A percentile compares a stretch with the other conserved stretches of the same genome.
These are phyloP conservation scores for Obelidium mucronatum DNA, from an alignment of 192 early-diverging fungal species.

Conservation along the genomic window DNA sequence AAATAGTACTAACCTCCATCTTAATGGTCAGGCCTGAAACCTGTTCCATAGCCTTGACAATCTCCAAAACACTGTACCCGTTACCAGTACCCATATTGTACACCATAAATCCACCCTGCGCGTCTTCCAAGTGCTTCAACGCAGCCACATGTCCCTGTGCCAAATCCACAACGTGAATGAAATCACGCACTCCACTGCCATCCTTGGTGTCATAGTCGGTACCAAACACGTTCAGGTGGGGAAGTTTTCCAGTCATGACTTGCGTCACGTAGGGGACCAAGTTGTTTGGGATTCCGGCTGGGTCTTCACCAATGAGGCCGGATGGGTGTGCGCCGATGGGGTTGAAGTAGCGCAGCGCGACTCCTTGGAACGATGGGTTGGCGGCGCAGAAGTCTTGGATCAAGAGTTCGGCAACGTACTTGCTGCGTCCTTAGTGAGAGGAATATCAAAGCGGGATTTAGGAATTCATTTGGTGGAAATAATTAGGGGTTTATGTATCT, in stretches of 20 bases:
- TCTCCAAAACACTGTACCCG: too few species aligned
- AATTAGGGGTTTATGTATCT: too few species aligned
- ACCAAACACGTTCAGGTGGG: constrained; percentile 80
- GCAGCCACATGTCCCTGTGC: constrained; percentile 86
- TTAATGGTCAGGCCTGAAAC: constrained; percentile 70
- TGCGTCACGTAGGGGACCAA: constrained; percentile 86
- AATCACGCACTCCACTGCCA: constrained; percentile 86
- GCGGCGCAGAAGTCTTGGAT: constrained; percentile 51
- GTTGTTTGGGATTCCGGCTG: constrained; percentile 80
- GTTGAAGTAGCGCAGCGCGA: too few species aligned
- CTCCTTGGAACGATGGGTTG: not conserved
- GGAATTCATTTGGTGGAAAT: too few species aligned
- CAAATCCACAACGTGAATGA: constrained; percentile 87
- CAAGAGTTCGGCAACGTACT: constrained; percentile 83
- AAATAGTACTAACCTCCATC: constrained; percentile 43
- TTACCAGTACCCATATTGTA: too few species aligned
- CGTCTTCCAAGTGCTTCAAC: constrained; percentile 53
- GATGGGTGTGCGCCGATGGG: constrained; percentile 80
- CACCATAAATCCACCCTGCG: constrained; percentile 81
- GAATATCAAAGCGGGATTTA: not conserved
- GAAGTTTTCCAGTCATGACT: constrained; percentile 77
- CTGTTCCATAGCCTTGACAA: too few species aligned
- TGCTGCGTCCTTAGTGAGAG: constrained; percentile 76
- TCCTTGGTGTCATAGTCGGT: constrained; percentile 86
- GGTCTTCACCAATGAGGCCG: constrained; percentile 87